Evolutionary conservation across 225 moss, liverwort and hornwort species (phyloP).

Genomic region (Pleurozium schreberi): DNA sequence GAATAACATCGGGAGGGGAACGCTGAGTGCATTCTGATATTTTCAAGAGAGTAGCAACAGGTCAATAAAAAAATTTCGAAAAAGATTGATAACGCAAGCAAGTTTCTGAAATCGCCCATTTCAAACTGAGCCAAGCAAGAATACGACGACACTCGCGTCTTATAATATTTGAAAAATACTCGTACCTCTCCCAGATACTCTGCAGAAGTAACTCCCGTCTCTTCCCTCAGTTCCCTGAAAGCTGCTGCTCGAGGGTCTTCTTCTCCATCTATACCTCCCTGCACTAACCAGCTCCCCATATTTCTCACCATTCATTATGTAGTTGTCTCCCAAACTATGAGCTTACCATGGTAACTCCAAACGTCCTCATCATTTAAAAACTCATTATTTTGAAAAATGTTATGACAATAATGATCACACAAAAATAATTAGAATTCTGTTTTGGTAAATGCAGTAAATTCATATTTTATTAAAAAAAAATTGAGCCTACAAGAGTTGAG

Average conservation of each 20-base stretch:
- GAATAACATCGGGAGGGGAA: neutral
- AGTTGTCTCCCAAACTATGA: neutral
- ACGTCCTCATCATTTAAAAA: neutral
- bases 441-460: neutral
- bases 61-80: neutral
- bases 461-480: neutral
- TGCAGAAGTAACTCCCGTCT: conserved; percentile 66
- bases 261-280: conserved; percentile 84
- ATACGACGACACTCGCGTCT: neutral
- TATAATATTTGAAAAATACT: neutral
- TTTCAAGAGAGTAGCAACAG: neutral
- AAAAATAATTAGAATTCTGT: neutral
- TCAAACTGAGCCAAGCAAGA: neutral
- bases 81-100: neutral
- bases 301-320: conserved; percentile 6
- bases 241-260: conserved; percentile 76
- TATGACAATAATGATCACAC: neutral
- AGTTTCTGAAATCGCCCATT: neutral
- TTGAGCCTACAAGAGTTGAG: neutral
- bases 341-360: neutral
- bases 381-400: neutral
- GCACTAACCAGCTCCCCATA: conserved; percentile 15
- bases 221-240: conserved; percentile 72
- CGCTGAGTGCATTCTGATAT: neutral
- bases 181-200: conserved; percentile 69